Base-by-base conservation (phyloP, 2,329 filamentous ascomycete species). In the Mariannaea sp. region DNA sequence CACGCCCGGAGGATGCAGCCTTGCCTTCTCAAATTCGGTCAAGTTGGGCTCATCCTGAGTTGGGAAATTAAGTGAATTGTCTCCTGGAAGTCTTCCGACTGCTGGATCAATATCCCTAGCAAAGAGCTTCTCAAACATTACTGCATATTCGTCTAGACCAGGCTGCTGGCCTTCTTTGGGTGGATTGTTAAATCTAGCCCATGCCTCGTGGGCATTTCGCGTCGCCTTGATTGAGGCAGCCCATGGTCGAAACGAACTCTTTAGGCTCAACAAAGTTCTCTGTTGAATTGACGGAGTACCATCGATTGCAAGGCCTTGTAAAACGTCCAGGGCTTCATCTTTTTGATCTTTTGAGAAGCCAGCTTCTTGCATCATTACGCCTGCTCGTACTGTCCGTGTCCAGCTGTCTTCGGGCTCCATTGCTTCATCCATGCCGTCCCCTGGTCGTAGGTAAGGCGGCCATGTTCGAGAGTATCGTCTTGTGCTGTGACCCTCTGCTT, bases 21-120 rank as follows among this genome's bases (percentile, higher is more conserved):
- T 77, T 32, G 83, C 79, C 59, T 82, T 83, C 52, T 89, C 87
- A 49, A 85, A 82, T n/a, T 85, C 80, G 53, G 77, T 88, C 64
- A 78, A 79, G 68, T 78, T 89, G 69, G 74, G 72, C 10, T 71
- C 63, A 32, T 68, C 54, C 44, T 66, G 56, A 5, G 67, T 65
- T 14, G 67, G 56, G 57, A 73, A 68, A 49, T 82, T 77, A 16
- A 85, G 72, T 16, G 83, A 77, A 32, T 74, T 75, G 60, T 89
- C 87, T 10, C 88, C 88, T 5, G 87, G 83, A 2, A 82, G 65
- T 12, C 76, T 54, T 3, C 55, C 60, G 26, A 57, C 57, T 3
- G 60, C 42, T 4, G 59, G 36, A n/a, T 66, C 61, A 12, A 58
- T 68, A 39, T 71, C 65, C 27, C 66, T 63, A 13, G 67, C 62